Conservation (phyloP, 2,329 filamentous ascomycete species). For the Fusarium vanettenii region DNA sequence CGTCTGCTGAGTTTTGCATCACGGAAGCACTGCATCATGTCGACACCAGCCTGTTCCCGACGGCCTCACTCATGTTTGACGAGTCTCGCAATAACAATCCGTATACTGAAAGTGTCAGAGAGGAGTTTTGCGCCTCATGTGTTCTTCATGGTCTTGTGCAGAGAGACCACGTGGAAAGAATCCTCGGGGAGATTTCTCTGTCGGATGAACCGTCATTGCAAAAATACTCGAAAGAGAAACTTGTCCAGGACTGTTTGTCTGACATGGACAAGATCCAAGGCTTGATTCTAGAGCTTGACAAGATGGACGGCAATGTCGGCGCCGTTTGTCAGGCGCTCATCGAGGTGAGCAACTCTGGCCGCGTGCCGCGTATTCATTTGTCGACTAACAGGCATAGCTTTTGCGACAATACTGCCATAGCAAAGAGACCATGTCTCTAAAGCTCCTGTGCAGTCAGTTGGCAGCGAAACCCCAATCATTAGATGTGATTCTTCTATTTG, state of each 20-base stretch:
- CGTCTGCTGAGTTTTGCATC: constrained; percentile 78
- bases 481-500: constrained; percentile 81
- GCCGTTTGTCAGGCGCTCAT: constrained; percentile 83
- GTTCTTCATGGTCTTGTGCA: constrained; percentile 87
- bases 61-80: constrained; percentile 69
- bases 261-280: constrained; percentile 81
- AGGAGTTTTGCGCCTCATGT: constrained; percentile 90
- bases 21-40: constrained; percentile 81
- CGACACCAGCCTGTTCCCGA: constrained; percentile 80
- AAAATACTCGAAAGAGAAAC: constrained; percentile 79
- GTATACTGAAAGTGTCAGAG: constrained; percentile 68
- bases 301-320: constrained; percentile 91
- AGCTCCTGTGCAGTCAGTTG: constrained; percentile 78
- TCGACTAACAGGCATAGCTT: constrained; percentile 57
- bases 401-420: constrained; percentile 75
- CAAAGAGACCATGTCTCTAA: constrained; percentile 84
- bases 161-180: constrained; percentile 78
- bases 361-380: not conserved
- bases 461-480: constrained; percentile 77
- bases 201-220: constrained; percentile 79
- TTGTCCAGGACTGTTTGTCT: constrained; percentile 81
- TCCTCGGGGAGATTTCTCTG: constrained; percentile 87
- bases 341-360: constrained; percentile 62
- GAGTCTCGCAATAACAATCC: constrained; percentile 68
- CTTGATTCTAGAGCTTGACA: constrained; percentile 84